Evolutionary conservation across 371 early-diverging fungal genomes (phyloP), one percentile per base, ranked within the genome.

Genomic region (Rhizopus delemar): DNA sequence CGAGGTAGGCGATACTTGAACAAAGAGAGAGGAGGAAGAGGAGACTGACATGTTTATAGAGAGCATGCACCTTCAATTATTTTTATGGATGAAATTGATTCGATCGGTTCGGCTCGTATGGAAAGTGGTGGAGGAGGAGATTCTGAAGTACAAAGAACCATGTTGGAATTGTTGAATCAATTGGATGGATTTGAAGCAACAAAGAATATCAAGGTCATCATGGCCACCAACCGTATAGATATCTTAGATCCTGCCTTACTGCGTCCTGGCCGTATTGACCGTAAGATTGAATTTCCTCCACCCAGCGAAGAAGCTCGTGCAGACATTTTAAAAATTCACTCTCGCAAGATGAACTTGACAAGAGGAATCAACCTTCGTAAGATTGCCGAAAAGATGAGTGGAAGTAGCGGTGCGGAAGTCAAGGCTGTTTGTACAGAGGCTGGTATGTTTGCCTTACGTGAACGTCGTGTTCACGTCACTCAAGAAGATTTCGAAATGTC

Each of bases 401-500:
- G 99, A 67, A 93, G 97, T 61, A 99, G 99, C n/a, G 97, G 85
- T 80, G 81, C 81, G 22, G 81, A 80, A 53, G 77, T 78, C 35
- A 77, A 88, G 82, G 97, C 95, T 60, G 99, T 99, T 15, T 99
- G 99, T 80, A 99, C 99, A 33, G 99, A 99, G 80, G 99, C 99
- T 3, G 99, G 99, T 67, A 99, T 99, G 99, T 99, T 96, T 76
- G 99, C 99, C 13, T 80, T 99, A 52, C 87, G 99, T 58, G 99
- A 99, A 77, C 92, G 99, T 51, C 86, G 97, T 63, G 98, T 99
- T 58, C 99, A 99, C 65, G 99, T 99, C 33, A 99, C 97, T 9
- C 99, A 99, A 70, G 99, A 99, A 78, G 99, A 99, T 80, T 99
- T 99, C 81, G 99, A 99, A 75, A 96, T 99, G 99, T 99, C 99